These are phyloP conservation scores for Citrullus colocynthis DNA, from an alignment of 306 rosid genomes.

Conservation along the genomic window DNA sequence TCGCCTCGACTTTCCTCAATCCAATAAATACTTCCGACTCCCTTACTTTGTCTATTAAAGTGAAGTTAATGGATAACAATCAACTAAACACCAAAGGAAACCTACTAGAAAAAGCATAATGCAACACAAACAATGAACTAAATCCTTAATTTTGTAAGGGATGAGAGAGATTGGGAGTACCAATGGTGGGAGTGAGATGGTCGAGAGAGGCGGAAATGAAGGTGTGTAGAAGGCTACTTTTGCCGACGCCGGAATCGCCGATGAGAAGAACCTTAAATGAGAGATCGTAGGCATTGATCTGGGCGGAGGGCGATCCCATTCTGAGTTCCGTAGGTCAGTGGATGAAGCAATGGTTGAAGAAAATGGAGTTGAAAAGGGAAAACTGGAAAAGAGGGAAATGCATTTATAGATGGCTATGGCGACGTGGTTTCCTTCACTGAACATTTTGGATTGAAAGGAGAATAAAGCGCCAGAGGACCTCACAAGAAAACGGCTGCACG, in stretches of 20 bases:
- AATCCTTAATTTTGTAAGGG: neutral
- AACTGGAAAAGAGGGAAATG: neutral
- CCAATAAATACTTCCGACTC: neutral
- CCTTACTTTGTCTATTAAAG: neutral
- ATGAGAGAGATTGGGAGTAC: conserved; percentile 13
- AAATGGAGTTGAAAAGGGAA: neutral
- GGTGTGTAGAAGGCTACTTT: conserved; percentile 75
- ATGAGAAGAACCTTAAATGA: conserved; percentile 86
- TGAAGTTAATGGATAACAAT: neutral
- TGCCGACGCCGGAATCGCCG: conserved; percentile 95
- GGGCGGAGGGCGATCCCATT: conserved; percentile 77
- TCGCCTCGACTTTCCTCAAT: neutral
- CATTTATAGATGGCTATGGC: neutral
- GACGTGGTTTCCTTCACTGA: neutral
- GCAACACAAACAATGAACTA: neutral
- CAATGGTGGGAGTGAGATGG: conserved; percentile 72
- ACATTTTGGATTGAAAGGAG: neutral
- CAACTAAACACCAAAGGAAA: neutral
- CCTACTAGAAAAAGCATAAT: neutral
- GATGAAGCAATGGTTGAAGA: neutral
- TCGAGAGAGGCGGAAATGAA: conserved; percentile 55
- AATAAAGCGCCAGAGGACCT: conserved; percentile 1
- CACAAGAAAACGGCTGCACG: neutral
- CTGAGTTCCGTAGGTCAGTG: neutral
- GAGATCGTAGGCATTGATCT: conserved; percentile 60